Base-by-base conservation (phyloP, 108 stramenopile genomes). In the Skeletonema tropicum region DNA sequence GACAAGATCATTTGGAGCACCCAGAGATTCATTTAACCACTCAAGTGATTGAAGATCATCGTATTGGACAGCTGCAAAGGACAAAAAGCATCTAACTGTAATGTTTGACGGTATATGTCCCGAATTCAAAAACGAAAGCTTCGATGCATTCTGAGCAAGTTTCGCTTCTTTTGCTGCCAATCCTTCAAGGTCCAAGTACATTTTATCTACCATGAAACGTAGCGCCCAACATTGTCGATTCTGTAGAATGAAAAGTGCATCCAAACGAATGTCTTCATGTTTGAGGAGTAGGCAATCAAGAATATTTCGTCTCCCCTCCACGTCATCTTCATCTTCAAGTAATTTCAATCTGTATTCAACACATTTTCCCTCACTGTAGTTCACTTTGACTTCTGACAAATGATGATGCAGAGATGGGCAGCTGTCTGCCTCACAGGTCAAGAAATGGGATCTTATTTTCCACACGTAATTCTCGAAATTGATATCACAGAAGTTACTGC, bases 21-120 rank as follows among this genome's bases (percentile, higher is more conserved):
- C 31, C 33, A 35, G 1, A 5, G 30, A 19, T 58, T 69, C 68
- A 58, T 33, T 33, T 2, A 69, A 19, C 68, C 55, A 69, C 25
- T 69, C 25, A 3, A 69, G 38, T 4, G 68, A 69, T 4, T 57
- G 57, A 5, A 69, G 19, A 58, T 69, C 68, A 35, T 69, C 68
- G 57, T 58, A 69, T 25, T 69, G 55, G n/a, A 69, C 57, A 2
- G 68, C 57, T 14, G 57, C 68, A 35, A 69, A 69, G 57, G 55
- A 69, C 57, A 69, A 33, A 17, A 31, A 69, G 31, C 23, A n/a
- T 14, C 68, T 33, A 35, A 58, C 6, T 39, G 57, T 32, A 35
- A 69, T 57, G 9, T 7, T 55, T 2, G 68, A 39, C 3, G 68
- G 68, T 3, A 69, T 58, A 23, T 30, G 11, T 1, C 36, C 57